Conservation (phyloP, 2,329 filamentous ascomycete species). For the Xylariaceae sp. region DNA sequence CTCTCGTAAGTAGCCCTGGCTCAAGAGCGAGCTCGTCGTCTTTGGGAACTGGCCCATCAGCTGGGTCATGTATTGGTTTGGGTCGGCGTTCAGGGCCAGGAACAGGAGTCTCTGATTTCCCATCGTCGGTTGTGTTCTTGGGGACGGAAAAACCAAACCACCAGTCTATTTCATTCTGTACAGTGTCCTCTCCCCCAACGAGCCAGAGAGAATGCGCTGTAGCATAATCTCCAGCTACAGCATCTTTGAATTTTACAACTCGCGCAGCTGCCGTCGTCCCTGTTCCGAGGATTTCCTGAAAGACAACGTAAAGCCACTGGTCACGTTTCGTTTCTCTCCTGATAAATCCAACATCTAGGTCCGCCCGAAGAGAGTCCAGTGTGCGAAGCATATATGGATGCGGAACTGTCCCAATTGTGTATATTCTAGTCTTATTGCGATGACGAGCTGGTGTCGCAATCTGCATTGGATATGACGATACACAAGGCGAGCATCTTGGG, state of each 20-base stretch:
- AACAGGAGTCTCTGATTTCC: conserved; percentile 53
- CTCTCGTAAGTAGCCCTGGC: conserved; percentile 49
- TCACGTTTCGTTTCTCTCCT: conserved; percentile 69
- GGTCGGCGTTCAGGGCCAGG: conserved; percentile 55
- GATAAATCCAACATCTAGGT: conserved; percentile 61
- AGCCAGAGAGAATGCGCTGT: conserved; percentile 72
- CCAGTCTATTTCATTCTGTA: conserved; percentile 78
- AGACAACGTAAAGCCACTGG: conserved; percentile 70
- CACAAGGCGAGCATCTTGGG: conserved; percentile 70
- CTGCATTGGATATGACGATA: conserved; percentile 58
- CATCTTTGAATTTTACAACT: conserved; percentile 73
- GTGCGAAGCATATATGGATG: conserved; percentile 83
- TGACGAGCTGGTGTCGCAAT: conserved; percentile 65
- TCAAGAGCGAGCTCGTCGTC: conserved; percentile 54
- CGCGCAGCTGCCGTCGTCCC: conserved; percentile 61
- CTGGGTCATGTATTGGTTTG: conserved; percentile 44
- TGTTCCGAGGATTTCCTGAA: conserved; percentile 62
- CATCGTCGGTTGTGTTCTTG: conserved; percentile 46
- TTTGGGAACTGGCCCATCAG: conserved; percentile 47
- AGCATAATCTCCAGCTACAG: conserved; percentile 66
- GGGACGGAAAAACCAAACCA: conserved; percentile 83
- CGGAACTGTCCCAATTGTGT: conserved; percentile 82
- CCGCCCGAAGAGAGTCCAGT: conserved; percentile 58
- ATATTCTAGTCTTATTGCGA: conserved; percentile 66
- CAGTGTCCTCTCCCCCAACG: conserved; percentile 56